These are phyloP conservation scores for Geosiphon pyriformis DNA, from an alignment of 192 early-diverging fungal genomes.

Conservation along the genomic window DNA sequence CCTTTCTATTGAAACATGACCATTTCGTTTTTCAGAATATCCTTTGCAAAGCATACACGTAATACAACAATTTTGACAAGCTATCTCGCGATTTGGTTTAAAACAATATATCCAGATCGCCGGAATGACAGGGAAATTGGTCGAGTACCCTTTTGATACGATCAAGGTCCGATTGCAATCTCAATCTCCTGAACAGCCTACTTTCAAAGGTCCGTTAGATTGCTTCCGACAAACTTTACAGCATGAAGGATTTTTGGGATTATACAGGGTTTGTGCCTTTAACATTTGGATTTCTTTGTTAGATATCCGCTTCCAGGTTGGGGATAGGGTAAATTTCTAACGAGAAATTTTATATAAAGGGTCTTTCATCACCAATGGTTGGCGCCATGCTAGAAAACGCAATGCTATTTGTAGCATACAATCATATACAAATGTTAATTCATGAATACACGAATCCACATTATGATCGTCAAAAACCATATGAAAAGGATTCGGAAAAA, in stretches of 20 bases:
- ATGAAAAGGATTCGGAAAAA: constrained; percentile 24
- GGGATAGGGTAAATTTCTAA: not conserved
- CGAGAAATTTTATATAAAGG: constrained; percentile 39
- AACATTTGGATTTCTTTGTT: not conserved
- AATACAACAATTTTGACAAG: too few species aligned
- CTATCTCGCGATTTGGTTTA: too few species aligned
- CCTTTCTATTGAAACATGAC: not conserved
- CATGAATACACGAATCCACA: constrained; percentile 39
- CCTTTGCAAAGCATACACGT: not conserved
- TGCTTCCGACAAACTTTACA: constrained; percentile 72
- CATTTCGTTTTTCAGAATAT: not conserved
- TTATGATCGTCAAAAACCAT: constrained; percentile 7
- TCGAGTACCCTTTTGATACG: constrained; percentile 96
- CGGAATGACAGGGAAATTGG: constrained; percentile 86
- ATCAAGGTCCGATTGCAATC: constrained; percentile 92
- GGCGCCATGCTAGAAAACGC: constrained; percentile 96
- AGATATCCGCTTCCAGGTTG: not conserved
- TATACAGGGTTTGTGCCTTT: constrained; percentile 73
- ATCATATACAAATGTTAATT: constrained; percentile 72
- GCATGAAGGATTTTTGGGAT: constrained; percentile 74
- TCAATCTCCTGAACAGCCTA: constrained; percentile 54
- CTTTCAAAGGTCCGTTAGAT: constrained; percentile 74
- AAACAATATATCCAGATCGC: constrained; percentile 55
- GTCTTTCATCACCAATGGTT: constrained; percentile 83
- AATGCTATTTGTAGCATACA: constrained; percentile 83